Base-by-base conservation (phyloP, 768 basidiomycete genomes). In the Lactarius vividus region DNA sequence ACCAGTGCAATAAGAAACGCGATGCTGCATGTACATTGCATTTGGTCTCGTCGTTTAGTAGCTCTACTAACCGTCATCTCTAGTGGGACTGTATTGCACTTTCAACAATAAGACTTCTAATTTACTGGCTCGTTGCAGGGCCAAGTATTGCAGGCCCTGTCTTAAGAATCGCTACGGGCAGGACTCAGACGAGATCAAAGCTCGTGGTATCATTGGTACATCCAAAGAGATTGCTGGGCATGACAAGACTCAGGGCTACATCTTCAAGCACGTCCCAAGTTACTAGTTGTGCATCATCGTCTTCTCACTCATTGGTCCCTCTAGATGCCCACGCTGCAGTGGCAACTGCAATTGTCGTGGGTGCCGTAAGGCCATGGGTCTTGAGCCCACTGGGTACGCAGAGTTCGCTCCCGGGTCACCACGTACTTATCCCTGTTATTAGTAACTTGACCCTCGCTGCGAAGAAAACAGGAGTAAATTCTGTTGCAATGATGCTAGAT, bases 1-100 rank as follows among this genome's bases (percentile, higher is more conserved):
- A 91, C 73, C 89, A 91, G 71, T 91, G 91, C 75, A 80, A 79
- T 67, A 82, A 81, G 72, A 88, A 87, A 70, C 84, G 85, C 59
- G 85, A 84, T 69, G 72, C 74, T 33, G 72, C 76, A 55, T 76
- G 89, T 88, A 55, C 59, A 80, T 72, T 18, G 28, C 37, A 9
- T 46, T 7, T 42, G 56, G 31, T 61, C 29, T 37, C 57, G 39
- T 37, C 52, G 6, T 42, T 44, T 13, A 40, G 7, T 4, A 28
- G 23, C 53, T 13, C 53, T 44, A 33, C 61, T 71, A 26, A 71
- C 46, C 53, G 16, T 44, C 31, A 5, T n/a, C 26, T 28, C 6
- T 56, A 81, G 80, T 67, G n/a, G 67, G 70, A 35, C 28, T 81
- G 26, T 79, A 73, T 15, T 82, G 81, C 64, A 82, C 82, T 2